Percentiles rank a stretch among this genome's conserved stretches.
phyloP scores from a whole-genome alignment of 805 yeast species.

The Tetrapisispora namnaoensis region DNA sequence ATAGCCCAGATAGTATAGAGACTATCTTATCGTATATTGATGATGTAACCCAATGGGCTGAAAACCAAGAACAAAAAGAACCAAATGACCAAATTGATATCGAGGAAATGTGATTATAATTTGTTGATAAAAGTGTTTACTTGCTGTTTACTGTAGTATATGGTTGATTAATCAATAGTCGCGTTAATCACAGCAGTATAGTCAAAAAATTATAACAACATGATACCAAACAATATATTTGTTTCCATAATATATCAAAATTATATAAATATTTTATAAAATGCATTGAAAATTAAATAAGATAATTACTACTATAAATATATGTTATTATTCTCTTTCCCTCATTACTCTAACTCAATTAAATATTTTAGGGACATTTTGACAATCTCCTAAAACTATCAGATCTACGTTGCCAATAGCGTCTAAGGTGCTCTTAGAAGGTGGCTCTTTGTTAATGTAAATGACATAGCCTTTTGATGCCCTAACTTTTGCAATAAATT shows the following conservation, averaged over 20 bases:
- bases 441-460: conserved; percentile 52
- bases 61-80: conserved; percentile 92
- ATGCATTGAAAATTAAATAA: background rate
- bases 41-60: conserved; percentile 97
- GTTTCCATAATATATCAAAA: no score
- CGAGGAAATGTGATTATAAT: conserved; percentile 34
- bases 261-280: background rate
- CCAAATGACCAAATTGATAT: conserved; percentile 68
- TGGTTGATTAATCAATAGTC: no score
- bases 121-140: no score
- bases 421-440: conserved; percentile 40
- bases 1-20: conserved; percentile 62
- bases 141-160: no score
- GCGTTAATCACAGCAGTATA: background rate
- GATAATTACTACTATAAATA: background rate
- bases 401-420: conserved; percentile 46
- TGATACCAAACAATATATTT: no score
- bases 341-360: background rate
- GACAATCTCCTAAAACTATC: conserved; percentile 58
- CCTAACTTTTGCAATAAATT: conserved; percentile 48
- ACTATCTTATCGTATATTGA: conserved; percentile 86
- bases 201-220: background rate
- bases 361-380: conserved; percentile 35
- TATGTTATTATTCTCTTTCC: background rate
- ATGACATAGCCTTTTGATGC: conserved; percentile 48